Evolutionary conservation across 176 grass and related monocot genomes (phyloP), one percentile per base, ranked within the genome.

Genomic region (Carex kokanica): DNA sequence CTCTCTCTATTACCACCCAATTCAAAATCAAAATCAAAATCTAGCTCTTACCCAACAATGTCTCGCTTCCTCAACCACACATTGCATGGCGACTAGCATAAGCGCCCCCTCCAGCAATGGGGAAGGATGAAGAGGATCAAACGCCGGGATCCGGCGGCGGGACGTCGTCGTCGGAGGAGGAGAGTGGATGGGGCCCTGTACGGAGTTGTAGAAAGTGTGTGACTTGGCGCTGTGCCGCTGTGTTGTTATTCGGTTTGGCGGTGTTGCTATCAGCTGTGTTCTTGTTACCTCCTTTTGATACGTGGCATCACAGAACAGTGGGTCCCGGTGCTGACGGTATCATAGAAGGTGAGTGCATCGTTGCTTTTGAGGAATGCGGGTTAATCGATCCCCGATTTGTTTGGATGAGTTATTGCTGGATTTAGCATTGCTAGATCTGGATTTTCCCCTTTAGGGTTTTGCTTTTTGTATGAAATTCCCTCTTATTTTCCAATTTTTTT

Each of bases 271-370:
- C 89, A 32, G 91, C 83, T 49, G 49, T 90, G 55, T 97, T 97
- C 91, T 88, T 88, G 91, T 73, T 97, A 27, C 91, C 88, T 77
- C 94, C 90, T 5, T 94, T 94, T 71, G 36, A 61, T n/a, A 78
- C 88, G 14, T 86, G 74, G 74, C n/a, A 80, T 60, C 81, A 85
- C 60, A 6, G 27, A 5, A 63, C 25, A 32, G 80, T 23, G 73
- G 86, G 66, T 15, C 54, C 38, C 59, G 86, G 64, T 55, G 64
- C 78, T 32, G 84, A 73, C 17, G 89, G 56, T 31, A 61, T 20
- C 55, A 18, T 90, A 59, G 72, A 82, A 90, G 94, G 91, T 94
- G 56, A 94, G 84, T 60, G 47, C 13, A 29, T 80, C n/a, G 65
- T 68, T 78, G 73, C 54, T 78, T 83, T 88, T 83, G 59, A 65